phyloP scores from a whole-genome alignment of 345 rosid genomes.

The Eutrema japonicum region DNA sequence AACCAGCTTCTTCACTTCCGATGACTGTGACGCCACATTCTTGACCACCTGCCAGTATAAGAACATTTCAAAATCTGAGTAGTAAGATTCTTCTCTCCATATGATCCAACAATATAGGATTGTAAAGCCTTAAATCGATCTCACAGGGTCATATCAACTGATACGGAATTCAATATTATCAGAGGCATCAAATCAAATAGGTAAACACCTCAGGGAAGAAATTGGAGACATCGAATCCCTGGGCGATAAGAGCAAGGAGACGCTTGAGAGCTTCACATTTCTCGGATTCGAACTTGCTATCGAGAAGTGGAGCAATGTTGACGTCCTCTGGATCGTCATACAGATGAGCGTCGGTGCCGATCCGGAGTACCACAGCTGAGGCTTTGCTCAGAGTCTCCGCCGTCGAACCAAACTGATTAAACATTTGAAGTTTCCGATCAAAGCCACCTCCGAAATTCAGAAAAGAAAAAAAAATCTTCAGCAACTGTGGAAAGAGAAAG shows the following conservation, averaged over 20 bases:
- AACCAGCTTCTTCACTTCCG: conserved; percentile 96
- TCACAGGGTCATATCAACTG: not conserved
- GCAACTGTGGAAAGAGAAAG: not conserved
- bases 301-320: conserved; percentile 78
- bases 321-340: conserved; percentile 98
- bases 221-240: conserved; percentile 96
- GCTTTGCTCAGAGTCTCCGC: conserved; percentile 91
- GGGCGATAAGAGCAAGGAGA: conserved; percentile 89
- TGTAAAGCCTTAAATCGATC: conserved; percentile 8
- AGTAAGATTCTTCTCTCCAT: not conserved
- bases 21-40: conserved; percentile 89
- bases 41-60: conserved; percentile 74
- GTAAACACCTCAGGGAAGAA: conserved; percentile 85
- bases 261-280: conserved; percentile 97
- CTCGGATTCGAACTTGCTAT: conserved; percentile 93
- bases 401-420: conserved; percentile 79
- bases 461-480: not conserved
- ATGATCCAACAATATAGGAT: conserved; percentile 11
- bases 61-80: not conserved
- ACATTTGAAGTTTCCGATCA: conserved; percentile 50
- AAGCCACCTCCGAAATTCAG: conserved; percentile 21
- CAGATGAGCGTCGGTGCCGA: conserved; percentile 96
- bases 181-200: not conserved
- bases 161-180: not conserved
- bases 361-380: conserved; percentile 78